Base-by-base conservation (phyloP, 768 basidiomycete genomes). In the Leccinum subgranulosum region DNA sequence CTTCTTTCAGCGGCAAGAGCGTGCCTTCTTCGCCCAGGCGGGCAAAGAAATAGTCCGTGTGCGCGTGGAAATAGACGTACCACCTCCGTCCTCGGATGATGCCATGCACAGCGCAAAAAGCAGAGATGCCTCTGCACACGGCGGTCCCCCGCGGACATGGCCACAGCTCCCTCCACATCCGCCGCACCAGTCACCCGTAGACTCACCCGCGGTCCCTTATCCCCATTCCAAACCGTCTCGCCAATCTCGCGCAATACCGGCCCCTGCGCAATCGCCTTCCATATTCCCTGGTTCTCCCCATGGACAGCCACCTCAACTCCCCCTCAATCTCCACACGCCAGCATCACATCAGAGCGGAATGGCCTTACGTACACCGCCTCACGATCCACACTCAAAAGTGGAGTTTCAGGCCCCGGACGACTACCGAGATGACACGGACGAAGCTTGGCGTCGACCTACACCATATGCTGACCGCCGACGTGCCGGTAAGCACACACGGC, bases 1-100 rank as follows among this genome's bases (percentile, higher is more conserved):
- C 28, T 90, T 81, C 69, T 92, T 92, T 69, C 81, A 84, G 60
- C 77, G 82, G 0, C 86, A 92, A 69, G 89, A 92, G 64, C 86
- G 88, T 55, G 86, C 85, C 8, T 92, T 89, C 71, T 92, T 92
- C 61, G 87, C 88, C 1, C 84, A 88, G 64, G 86, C 86, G 0
- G 89, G 88, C 23, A 85, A 82, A 59, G 88, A 90, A 70, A 88
- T 90, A 62, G 83, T 90, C 43, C 84, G 88, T 27, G 85, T 88
- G 28, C 81, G 85, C 25, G 80, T 89, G 41, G 88, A 90, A 67
- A 78, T 88, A 54, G 88, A 88, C 70, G 69, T 85, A 17, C 66
- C 71, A 19, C 73, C 56, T 36, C 34, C 61, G 17, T 23, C 62
- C 2, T 46, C 58, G 9, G 67, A 64, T 50, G 64, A 62, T 36